These are phyloP conservation scores for Cadophora sp. DNA, from an alignment of 2,329 filamentous ascomycete genomes.

Conservation along the genomic window DNA sequence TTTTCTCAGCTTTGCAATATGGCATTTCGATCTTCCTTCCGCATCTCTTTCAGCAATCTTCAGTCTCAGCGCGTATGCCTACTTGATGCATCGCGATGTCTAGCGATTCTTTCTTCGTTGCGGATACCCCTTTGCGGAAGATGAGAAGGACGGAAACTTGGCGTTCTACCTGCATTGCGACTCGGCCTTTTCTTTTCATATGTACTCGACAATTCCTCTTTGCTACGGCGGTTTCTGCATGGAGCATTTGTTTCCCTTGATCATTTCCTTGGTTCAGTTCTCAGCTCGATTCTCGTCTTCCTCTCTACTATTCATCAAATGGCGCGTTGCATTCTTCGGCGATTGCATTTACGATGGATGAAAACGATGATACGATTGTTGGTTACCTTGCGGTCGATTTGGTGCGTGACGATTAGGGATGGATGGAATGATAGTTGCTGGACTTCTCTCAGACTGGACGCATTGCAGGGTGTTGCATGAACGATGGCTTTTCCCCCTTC, in stretches of 20 bases:
- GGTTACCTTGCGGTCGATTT: not conserved
- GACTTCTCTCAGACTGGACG: not conserved
- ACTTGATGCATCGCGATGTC: slow-evolving; percentile 16
- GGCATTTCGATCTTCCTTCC: not conserved
- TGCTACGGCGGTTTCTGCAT: not conserved
- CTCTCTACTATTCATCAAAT: not conserved
- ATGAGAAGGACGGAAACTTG: not conserved
- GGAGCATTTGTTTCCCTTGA: slow-evolving; percentile 8
- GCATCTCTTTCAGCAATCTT: slow-evolving; percentile 1
- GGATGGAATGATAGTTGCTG: not conserved
- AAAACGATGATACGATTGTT: slow-evolving; percentile 2
- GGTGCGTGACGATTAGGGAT: slow-evolving; percentile 9
- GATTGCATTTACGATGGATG: not conserved
- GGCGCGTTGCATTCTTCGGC: slow-evolving; percentile 7
- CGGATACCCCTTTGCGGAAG: slow-evolving; percentile 14
- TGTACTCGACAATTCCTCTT: not conserved
- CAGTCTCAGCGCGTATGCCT: not conserved
- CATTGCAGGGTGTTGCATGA: slow-evolving; percentile 7
- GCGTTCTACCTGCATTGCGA: slow-evolving; percentile 11
- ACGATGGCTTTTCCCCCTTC: not conserved
- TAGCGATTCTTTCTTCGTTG: slow-evolving; percentile 14
- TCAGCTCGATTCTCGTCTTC: not conserved
- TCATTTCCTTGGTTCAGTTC: slow-evolving; percentile 1
- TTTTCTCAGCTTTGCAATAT: slow-evolving; percentile 14
- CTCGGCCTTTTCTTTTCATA: slow-evolving; percentile 1